Base-by-base conservation (phyloP, 257 asterid genomes). In the Gentiana straminea region DNA sequence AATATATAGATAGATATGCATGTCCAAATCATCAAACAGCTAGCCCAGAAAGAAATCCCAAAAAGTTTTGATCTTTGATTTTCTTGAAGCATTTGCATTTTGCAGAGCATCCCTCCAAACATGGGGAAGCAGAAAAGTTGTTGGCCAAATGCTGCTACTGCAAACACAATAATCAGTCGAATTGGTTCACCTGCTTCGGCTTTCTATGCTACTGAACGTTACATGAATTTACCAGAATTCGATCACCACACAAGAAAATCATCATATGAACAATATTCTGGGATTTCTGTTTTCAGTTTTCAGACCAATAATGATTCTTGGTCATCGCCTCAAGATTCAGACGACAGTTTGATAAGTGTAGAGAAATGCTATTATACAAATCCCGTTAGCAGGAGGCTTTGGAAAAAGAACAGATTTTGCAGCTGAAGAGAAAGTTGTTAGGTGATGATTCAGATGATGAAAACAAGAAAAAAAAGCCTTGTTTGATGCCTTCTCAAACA, bases 131-230 rank as follows among this genome's bases (percentile, higher is more conserved):
- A 60, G 11, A 78, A 71, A 41, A 55, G 44, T 2, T 68, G 67
- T 6, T 78, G 80, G 74, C 70, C 65, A 10, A 47, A 24, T 24
- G 24, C 24, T 24, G 1, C 24, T 24, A 24, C 79, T 32, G 60
- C 80, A 6, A 73, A 71, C 54, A 63, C 81, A 10, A 77, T 82
- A 12, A 75, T 84, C 46, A 59, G 80, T 66, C 70, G 72, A 67
- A 75, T 81, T n/a, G 91, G 83, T 69, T 73, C 95, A 34, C 84
- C 86, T 1, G 67, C 82, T 33, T 33, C 76, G 7, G 81, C 91
- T 8, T 79, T 84, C 57, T 71, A 66, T 52, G 74, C 83, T 1
- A 70, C 89, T 0, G 92, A 81, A 56, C 55, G 64, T 5, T 75
- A 38, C 60, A 79, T 78, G 75, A 81, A 84, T 8, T 70, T 81